phyloP scores from a whole-genome alignment of 331 rosid genomes.

The Telfairia occidentalis region DNA sequence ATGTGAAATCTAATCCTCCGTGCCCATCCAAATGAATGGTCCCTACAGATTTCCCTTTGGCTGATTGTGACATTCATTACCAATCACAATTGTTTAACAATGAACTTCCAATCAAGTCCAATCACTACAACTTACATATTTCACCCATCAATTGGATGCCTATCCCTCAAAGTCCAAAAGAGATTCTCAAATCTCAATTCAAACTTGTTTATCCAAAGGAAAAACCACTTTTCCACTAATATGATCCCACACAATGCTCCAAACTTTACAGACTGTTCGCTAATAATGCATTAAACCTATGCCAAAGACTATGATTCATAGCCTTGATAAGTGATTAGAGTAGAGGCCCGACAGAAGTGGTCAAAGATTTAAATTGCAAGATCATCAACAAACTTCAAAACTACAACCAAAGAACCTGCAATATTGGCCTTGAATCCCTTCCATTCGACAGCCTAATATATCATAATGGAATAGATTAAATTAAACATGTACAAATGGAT shows the following conservation, averaged over 20 bases:
- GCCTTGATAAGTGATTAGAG: background rate
- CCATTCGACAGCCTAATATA: background rate
- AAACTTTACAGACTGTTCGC: slow-evolving; percentile 14
- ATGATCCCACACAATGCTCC: background rate
- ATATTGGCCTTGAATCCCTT: background rate
- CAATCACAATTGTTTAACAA: slow-evolving; percentile 13
- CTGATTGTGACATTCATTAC: slow-evolving; percentile 21
- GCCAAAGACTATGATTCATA: slow-evolving; percentile 6
- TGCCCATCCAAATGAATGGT: slow-evolving; percentile 20
- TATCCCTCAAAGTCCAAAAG: slow-evolving; percentile 5
- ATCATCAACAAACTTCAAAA: background rate
- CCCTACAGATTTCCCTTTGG: slow-evolving; percentile 24
- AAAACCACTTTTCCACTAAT: slow-evolving; percentile 8
- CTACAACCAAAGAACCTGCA: slow-evolving; percentile 1
- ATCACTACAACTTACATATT: slow-evolving; percentile 1
- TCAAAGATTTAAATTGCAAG: background rate
- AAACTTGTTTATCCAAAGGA: slow-evolving; percentile 3
- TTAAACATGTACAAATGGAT: background rate
- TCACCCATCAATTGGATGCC: slow-evolving; percentile 6
- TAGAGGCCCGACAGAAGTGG: background rate
- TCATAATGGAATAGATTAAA: background rate
- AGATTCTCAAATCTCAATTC: slow-evolving; percentile 8
- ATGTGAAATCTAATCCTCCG: slow-evolving; percentile 26
- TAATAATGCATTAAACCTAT: slow-evolving; percentile 8
- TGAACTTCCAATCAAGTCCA: slow-evolving; percentile 16